phyloP scores from a whole-genome alignment of 257 asterid species.

The Catharanthus roseus region DNA sequence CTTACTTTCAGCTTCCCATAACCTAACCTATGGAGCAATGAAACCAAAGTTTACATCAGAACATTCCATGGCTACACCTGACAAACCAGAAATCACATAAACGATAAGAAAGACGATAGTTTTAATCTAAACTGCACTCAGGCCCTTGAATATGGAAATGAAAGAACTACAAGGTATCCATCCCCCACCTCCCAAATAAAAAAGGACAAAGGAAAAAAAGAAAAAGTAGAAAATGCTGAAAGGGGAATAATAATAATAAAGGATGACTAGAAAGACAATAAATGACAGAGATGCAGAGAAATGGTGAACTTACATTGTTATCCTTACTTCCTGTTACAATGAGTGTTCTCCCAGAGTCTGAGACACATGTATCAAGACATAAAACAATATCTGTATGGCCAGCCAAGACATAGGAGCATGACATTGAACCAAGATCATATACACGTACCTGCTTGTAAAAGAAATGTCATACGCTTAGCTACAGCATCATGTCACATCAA shows the following conservation, averaged over 20 bases:
- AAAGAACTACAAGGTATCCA: neutral
- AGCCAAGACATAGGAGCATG: conserved; percentile 83
- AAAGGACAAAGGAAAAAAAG: neutral
- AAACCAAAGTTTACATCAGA: conserved; percentile 16
- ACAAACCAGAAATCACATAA: neutral
- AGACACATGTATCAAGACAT: conserved; percentile 77
- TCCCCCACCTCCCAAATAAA: neutral
- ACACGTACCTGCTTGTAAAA: conserved; percentile 65
- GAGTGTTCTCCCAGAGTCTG: conserved; percentile 61
- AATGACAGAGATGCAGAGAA: neutral
- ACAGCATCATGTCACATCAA: neutral
- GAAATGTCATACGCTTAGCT: neutral
- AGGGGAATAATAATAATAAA: neutral
- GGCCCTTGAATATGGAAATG: neutral
- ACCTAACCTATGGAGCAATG: conserved; percentile 61
- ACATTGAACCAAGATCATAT: conserved; percentile 91
- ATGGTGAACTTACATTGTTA: conserved; percentile 55
- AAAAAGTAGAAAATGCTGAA: neutral
- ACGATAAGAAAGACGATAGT: neutral
- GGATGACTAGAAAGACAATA: neutral
- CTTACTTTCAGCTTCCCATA: conserved; percentile 74
- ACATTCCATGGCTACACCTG: neutral
- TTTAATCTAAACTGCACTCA: neutral
- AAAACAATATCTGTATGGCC: conserved; percentile 85
- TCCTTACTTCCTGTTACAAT: conserved; percentile 94